These are phyloP conservation scores for Lycium barbarum DNA, from an alignment of 257 asterid species.

Conservation along the genomic window DNA sequence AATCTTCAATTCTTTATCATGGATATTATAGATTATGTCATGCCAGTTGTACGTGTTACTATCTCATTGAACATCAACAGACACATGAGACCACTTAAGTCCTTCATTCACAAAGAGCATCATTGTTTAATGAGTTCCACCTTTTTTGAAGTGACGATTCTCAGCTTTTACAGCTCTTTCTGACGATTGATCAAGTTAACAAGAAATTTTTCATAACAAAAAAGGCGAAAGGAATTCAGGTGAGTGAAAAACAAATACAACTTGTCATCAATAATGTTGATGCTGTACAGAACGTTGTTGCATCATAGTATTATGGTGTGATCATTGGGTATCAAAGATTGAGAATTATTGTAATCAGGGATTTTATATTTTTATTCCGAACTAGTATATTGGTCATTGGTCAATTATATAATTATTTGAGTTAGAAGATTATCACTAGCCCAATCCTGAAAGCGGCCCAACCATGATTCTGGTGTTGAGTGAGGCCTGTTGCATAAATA, in stretches of 20 bases:
- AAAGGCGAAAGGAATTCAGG: no score
- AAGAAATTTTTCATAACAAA: neutral
- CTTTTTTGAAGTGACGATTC: neutral
- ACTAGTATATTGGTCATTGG: neutral
- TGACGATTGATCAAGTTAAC: neutral
- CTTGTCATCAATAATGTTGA: constrained; percentile 11
- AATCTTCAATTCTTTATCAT: neutral
- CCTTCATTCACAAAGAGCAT: neutral
- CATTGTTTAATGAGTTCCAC: neutral
- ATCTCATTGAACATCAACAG: neutral
- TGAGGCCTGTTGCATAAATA: neutral
- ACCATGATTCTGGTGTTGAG: neutral
- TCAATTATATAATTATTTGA: neutral
- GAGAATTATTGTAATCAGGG: neutral
- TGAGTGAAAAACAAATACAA: neutral
- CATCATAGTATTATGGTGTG: constrained; percentile 24
- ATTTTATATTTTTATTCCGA: neutral
- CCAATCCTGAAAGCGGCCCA: neutral
- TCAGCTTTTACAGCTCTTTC: constrained; percentile 7
- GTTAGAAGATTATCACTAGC: neutral
- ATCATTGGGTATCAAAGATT: constrained; percentile 20
- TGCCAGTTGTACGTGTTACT: constrained; percentile 22
- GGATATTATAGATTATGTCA: constrained; percentile 14
- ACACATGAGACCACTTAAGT: neutral
- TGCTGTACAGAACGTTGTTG: constrained; percentile 23